A percentile compares a stretch with the other conserved stretches of the same genome.
Conservation (phyloP, 768 basidiomycete species). For the Russula foetens region DNA sequence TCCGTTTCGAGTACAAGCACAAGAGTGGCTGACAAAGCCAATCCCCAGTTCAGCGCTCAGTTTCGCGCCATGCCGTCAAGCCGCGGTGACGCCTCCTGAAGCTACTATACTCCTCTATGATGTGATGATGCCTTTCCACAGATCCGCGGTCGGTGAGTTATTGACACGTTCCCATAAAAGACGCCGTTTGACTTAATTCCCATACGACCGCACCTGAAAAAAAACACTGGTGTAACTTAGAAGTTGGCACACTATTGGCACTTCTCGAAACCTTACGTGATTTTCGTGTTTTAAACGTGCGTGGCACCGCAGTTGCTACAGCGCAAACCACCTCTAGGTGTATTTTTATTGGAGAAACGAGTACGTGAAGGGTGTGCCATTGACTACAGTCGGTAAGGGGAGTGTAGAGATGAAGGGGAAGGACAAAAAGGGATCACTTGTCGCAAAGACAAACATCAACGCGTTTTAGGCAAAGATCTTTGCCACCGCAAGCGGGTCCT, state of each 20-base stretch:
- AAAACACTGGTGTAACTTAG: background rate
- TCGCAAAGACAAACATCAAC: slow-evolving; percentile 1
- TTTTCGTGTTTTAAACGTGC: background rate
- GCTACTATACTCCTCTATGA: too few relatives aligned
- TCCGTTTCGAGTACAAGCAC: slow-evolving; percentile 5
- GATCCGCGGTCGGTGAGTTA: background rate
- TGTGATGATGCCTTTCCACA: background rate
- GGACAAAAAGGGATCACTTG: background rate
- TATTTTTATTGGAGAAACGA: background rate
- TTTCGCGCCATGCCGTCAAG: background rate
- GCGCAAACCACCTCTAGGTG: background rate
- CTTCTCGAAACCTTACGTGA: background rate
- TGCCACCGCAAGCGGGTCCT: slow-evolving; percentile 74
- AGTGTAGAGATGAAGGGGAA: background rate
- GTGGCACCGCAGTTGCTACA: background rate
- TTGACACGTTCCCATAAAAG: background rate
- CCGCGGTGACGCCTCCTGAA: background rate
- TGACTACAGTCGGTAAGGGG: background rate
- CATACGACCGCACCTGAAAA: background rate
- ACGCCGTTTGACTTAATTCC: background rate
- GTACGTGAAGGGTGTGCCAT: background rate
- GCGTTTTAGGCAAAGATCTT: slow-evolving; percentile 80
- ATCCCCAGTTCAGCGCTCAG: background rate
- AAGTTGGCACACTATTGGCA: background rate
- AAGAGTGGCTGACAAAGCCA: slow-evolving; percentile 6